phyloP scores from a whole-genome alignment of 306 rosid species.

The Hippophae rhamnoides region DNA sequence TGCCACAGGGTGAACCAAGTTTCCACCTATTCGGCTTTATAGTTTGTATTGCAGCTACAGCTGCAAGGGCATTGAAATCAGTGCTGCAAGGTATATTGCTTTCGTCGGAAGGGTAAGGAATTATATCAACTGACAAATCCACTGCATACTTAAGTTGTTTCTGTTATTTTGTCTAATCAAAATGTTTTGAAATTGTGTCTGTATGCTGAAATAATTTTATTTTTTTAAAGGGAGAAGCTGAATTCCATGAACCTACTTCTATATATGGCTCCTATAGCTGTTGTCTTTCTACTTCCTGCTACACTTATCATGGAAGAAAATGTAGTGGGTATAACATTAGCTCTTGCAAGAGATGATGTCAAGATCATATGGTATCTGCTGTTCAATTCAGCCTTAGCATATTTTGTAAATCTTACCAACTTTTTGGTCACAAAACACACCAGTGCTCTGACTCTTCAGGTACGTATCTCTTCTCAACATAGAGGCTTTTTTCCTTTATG shows the following conservation, averaged over 20 bases:
- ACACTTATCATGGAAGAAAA: slow-evolving; percentile 94
- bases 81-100: slow-evolving; percentile 95
- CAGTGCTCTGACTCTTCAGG: slow-evolving; percentile 99
- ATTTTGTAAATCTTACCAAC: slow-evolving; percentile 93
- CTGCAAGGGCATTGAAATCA: slow-evolving; percentile 92
- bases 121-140: not conserved
- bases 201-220: slow-evolving; percentile 1
- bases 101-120: slow-evolving; percentile 89
- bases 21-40: slow-evolving; percentile 97
- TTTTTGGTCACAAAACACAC: slow-evolving; percentile 98
- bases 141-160: not conserved
- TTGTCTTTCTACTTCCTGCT: slow-evolving; percentile 96
- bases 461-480: slow-evolving; percentile 24
- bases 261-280: slow-evolving; percentile 99
- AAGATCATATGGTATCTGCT: slow-evolving; percentile 96
- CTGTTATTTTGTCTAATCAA: not conserved
- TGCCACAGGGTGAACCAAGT: slow-evolving; percentile 88
- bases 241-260: slow-evolving; percentile 98
- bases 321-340: slow-evolving; percentile 90
- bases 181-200: not conserved
- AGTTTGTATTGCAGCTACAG: slow-evolving; percentile 87
- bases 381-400: slow-evolving; percentile 86
- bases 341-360: slow-evolving; percentile 90
- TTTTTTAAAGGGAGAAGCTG: slow-evolving; percentile 79
- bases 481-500: too few species aligned